Evolutionary conservation across 805 yeast species (phyloP).

Genomic region (Monosporozyma aquatica): DNA sequence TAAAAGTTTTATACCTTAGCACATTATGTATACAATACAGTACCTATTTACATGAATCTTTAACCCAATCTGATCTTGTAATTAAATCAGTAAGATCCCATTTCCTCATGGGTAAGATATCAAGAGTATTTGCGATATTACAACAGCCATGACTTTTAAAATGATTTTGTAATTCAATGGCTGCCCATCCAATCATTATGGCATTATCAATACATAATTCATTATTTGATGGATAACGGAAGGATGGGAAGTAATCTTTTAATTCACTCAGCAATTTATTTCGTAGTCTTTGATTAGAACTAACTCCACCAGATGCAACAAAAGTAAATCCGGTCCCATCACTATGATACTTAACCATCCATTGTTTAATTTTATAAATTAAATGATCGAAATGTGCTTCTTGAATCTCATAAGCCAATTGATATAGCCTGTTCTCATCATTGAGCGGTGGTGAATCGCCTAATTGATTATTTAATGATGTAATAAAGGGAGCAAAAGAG

Average conservation of each 20-base stretch:
- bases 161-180: slow-evolving; percentile 57
- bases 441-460: slow-evolving; percentile 13
- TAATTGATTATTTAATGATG: slow-evolving; percentile 38
- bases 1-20: slow-evolving; percentile 14
- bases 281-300: slow-evolving; percentile 57
- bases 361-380: slow-evolving; percentile 44
- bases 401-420: slow-evolving; percentile 54
- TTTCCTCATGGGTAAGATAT: slow-evolving; percentile 56
- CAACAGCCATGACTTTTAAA: slow-evolving; percentile 32
- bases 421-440: slow-evolving; percentile 25
- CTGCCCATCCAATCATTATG: slow-evolving; percentile 96
- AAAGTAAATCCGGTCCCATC: slow-evolving; percentile 36
- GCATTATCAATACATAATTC: slow-evolving; percentile 88
- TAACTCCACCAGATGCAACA: slow-evolving; percentile 93
- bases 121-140: slow-evolving; percentile 34
- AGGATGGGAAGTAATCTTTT: slow-evolving; percentile 25
- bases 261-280: slow-evolving; percentile 36
- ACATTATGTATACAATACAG: no score
- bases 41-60: no score
- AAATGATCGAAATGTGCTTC: slow-evolving; percentile 64
- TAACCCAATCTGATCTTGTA: slow-evolving; percentile 44
- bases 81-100: slow-evolving; percentile 67
- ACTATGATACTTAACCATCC: slow-evolving; percentile 17
- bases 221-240: slow-evolving; percentile 55
- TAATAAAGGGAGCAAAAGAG: slow-evolving; percentile 71